These are phyloP conservation scores for Fusarium mundagurra DNA, from an alignment of 2,329 filamentous ascomycete genomes.

Conservation along the genomic window DNA sequence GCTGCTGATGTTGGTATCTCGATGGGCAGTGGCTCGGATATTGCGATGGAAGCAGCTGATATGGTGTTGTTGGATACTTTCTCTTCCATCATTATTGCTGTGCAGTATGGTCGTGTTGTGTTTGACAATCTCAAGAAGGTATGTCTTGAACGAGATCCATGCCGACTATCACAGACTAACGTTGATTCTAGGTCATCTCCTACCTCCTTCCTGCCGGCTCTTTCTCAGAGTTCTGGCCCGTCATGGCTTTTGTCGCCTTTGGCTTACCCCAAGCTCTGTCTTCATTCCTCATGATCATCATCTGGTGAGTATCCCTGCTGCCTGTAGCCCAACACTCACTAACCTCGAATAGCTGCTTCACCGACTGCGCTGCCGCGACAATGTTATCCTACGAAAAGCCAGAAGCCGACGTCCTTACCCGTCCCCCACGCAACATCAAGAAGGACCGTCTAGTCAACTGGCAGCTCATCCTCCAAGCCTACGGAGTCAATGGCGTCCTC, in stretches of 20 bases:
- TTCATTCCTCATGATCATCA: constrained; percentile 77
- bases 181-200: constrained; percentile 38
- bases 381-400: constrained; percentile 80
- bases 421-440: constrained; percentile 65
- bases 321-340: neutral
- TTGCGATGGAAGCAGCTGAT: constrained; percentile 82
- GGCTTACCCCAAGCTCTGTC: constrained; percentile 78
- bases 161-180: fast-evolving
- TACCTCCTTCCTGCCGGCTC: constrained; percentile 78
- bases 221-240: constrained; percentile 81
- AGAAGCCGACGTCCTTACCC: constrained; percentile 77
- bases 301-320: constrained; percentile 54
- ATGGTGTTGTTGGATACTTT: constrained; percentile 85
- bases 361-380: constrained; percentile 78
- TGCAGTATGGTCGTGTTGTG: constrained; percentile 78
- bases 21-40: constrained; percentile 82
- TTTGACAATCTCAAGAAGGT: constrained; percentile 81
- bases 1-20: constrained; percentile 86
- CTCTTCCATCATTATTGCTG: constrained; percentile 75
- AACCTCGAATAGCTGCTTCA: constrained; percentile 67
- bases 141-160: fast-evolving
- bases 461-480: constrained; percentile 77
- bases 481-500: constrained; percentile 74
- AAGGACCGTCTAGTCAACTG: constrained; percentile 79
- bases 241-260: constrained; percentile 77